These are phyloP conservation scores for Pyrenochaeta sp. DNA, from an alignment of 2,329 filamentous ascomycete species.

Conservation along the genomic window DNA sequence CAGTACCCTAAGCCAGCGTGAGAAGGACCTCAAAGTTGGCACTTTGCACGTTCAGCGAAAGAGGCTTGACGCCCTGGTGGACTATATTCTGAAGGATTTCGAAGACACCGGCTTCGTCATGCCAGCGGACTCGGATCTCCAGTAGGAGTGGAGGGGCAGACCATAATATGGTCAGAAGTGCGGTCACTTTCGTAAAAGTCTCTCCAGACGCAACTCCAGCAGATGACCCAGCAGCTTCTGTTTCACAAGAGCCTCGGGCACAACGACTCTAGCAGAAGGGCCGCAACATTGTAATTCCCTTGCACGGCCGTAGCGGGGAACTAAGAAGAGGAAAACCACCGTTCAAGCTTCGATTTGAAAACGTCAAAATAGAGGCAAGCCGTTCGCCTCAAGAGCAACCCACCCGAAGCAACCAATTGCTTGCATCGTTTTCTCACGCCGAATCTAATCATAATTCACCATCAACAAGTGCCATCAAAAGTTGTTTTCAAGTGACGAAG, in stretches of 20 bases:
- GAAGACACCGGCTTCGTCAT: slow-evolving; percentile 57
- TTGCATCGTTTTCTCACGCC: neutral
- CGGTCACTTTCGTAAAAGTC: neutral
- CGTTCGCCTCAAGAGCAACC: neutral
- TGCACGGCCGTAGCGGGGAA: neutral
- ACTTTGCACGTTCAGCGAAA: slow-evolving; percentile 59
- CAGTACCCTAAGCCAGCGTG: slow-evolving; percentile 49
- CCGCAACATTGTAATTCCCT: neutral
- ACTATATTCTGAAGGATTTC: slow-evolving; percentile 55
- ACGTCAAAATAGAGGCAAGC: neutral
- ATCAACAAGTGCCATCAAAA: no score
- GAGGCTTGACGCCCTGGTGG: slow-evolving; percentile 57
- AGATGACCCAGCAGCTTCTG: neutral
- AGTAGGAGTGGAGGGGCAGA: slow-evolving; percentile 21
- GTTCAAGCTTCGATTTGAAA: neutral
- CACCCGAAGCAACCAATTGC: neutral
- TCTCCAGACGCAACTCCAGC: neutral
- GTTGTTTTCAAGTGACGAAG: no score
- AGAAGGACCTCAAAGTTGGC: slow-evolving; percentile 49
- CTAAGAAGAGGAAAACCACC: neutral
- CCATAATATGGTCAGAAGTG: neutral
- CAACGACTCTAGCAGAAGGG: neutral
- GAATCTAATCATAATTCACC: no score
- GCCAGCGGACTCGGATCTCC: slow-evolving; percentile 53
- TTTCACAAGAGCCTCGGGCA: neutral